Evolutionary conservation across 83 land plant species (phyloP), one percentile per base, ranked within the genome.

Genomic region (Diphasiastrum complanatum): DNA sequence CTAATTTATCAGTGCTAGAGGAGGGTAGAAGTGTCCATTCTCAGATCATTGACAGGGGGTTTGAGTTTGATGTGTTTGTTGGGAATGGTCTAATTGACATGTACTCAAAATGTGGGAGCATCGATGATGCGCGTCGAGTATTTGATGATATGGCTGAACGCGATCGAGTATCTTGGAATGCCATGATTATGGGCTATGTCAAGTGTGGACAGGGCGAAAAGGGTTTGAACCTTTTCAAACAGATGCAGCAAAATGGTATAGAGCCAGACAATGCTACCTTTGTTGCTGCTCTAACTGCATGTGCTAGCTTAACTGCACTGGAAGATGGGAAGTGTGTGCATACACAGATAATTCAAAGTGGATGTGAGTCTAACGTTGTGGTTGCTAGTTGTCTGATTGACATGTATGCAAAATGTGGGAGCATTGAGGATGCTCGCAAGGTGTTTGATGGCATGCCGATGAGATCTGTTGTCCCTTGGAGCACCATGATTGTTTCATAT

Each of bases 81-180:
- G 76, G 74, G 45, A 79, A 71, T 67, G 73, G 80, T 10, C 80
- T 83, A 28, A 64, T 79, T 1, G 73, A 77, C 68, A 61, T 83
- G 8, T 83, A 83, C 49, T 64, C 80, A 47, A 70, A 65, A 55
- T 76, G 78, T 62, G 64, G 71, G 6, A 55, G 38, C 14, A 35
- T 69, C 41, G 36, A 6, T 6, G 33, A 40, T 38, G 83, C 74
- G 23, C 53, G 45, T 1, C 74, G 45, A 24, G 68, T 76, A 41
- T 71, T 83, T 28, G 78, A 73, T 26, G 34, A 22, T 3, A 83
- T 79, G 78, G 72, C 80, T n/a, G n/a, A 32, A 0, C 59, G 70
- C 33, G 83, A 83, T 71, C 72, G 70, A 1, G 60, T 83, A 14
- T 66, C 86, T 10, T 83, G 86, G 86, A 83, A 80, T 43, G 80